Conservation (phyloP, 257 asterid genomes). For the Cynanchum wilfordii region DNA sequence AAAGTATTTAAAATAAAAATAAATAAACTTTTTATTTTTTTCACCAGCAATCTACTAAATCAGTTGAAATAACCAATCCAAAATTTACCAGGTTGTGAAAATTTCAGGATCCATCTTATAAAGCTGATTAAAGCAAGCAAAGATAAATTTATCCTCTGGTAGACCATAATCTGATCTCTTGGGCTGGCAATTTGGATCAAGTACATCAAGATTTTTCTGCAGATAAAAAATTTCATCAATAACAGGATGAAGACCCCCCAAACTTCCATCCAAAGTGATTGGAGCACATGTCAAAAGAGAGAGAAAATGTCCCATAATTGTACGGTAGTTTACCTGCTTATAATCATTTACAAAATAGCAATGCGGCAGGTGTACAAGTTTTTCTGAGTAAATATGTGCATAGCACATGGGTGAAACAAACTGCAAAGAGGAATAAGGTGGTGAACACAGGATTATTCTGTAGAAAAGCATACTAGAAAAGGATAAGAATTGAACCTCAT, state of each 20-base stretch:
- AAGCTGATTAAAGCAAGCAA: conserved; percentile 98
- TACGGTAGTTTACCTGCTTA: conserved; percentile 60
- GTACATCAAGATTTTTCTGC: conserved; percentile 89
- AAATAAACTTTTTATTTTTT: too few species aligned
- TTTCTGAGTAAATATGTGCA: conserved; percentile 87
- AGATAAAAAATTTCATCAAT: conserved; percentile 7
- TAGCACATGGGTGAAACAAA: conserved; percentile 84
- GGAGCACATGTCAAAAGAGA: not conserved
- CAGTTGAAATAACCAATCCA: not conserved
- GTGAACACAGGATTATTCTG: conserved; percentile 3
- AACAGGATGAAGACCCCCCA: not conserved
- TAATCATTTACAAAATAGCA: conserved; percentile 97
- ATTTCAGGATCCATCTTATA: conserved; percentile 99
- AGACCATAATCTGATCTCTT: conserved; percentile 93
- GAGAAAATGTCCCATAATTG: not conserved
- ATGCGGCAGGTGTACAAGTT: conserved; percentile 93
- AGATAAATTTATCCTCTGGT: conserved; percentile 88
- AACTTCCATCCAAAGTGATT: not conserved
- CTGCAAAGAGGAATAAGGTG: conserved; percentile 31
- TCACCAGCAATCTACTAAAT: not conserved
- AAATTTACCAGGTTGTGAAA: conserved; percentile 64
- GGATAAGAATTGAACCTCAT: conserved; percentile 51
- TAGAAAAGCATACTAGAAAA: conserved; percentile 6
- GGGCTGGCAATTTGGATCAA: conserved; percentile 69
- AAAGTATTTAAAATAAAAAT: too few species aligned